These are phyloP conservation scores for Anthoceros angustus DNA, from an alignment of 225 moss, liverwort and hornwort genomes.

Conservation along the genomic window DNA sequence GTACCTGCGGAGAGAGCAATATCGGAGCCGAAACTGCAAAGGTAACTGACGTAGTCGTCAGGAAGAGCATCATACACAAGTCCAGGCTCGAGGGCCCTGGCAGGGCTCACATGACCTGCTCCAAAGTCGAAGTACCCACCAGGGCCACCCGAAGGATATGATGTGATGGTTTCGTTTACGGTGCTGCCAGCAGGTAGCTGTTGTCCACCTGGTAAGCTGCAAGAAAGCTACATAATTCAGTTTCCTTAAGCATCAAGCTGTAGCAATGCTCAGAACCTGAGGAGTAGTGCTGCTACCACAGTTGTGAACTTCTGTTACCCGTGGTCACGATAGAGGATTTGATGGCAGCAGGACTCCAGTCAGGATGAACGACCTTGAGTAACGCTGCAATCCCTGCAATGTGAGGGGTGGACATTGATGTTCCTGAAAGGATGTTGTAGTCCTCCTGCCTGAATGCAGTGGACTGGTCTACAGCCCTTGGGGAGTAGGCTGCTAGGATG, in stretches of 20 bases:
- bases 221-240: not conserved
- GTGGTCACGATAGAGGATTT: slow-evolving; percentile 44
- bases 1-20: not conserved
- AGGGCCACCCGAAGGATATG: not conserved
- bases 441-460: slow-evolving; percentile 18
- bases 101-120: slow-evolving; percentile 17
- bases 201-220: slow-evolving; percentile 14
- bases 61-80: slow-evolving; percentile 16
- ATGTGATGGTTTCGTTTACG: not conserved
- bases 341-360: slow-evolving; percentile 40
- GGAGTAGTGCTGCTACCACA: too few species aligned
- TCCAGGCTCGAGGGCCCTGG: slow-evolving; percentile 15
- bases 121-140: slow-evolving; percentile 10
- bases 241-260: too few species aligned
- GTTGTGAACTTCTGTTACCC: not conserved
- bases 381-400: slow-evolving; percentile 26
- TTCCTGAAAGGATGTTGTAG: slow-evolving; percentile 41
- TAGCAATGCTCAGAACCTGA: too few species aligned
- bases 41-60: slow-evolving; percentile 15
- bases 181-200: not conserved
- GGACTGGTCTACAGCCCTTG: not conserved
- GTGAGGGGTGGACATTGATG: slow-evolving; percentile 46
- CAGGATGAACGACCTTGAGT: slow-evolving; percentile 28
- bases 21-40: slow-evolving; percentile 7
- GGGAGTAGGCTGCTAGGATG: slow-evolving; percentile 33